phyloP scores from a whole-genome alignment of 1,284 basidiomycete species.

The Ceratobasidium sp. region DNA sequence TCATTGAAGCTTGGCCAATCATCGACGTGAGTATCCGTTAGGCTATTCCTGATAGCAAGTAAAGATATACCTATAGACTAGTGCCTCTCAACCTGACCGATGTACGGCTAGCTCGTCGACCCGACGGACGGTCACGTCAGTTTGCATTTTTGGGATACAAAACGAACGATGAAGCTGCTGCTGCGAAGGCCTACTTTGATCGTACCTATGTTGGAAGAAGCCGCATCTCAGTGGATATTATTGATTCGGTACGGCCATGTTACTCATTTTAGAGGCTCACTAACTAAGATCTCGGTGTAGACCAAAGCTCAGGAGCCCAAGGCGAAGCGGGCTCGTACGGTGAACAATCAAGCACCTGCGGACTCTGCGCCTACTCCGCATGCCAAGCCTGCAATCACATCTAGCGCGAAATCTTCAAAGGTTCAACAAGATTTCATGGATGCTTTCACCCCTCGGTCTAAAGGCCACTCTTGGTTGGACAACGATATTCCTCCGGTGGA shows the following conservation, averaged over 20 bases:
- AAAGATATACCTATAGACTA: constrained; percentile 49
- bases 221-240: constrained; percentile 78
- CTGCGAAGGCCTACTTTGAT: constrained; percentile 87
- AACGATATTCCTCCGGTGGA: constrained; percentile 51
- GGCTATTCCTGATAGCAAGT: background rate
- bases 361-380: constrained; percentile 52
- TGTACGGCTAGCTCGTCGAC: constrained; percentile 81
- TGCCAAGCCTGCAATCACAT: constrained; percentile 2
- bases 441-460: constrained; percentile 70
- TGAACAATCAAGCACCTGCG: background rate
- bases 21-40: constrained; percentile 57
- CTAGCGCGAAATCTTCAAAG: constrained; percentile 49
- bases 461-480: constrained; percentile 76
- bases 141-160: constrained; percentile 96
- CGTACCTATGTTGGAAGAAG: constrained; percentile 81
- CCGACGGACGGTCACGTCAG: constrained; percentile 79
- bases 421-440: constrained; percentile 69
- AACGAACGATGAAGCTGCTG: constrained; percentile 76
- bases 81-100: constrained; percentile 72
- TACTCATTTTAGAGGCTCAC: background rate
- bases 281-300: background rate
- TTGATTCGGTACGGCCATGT: constrained; percentile 70
- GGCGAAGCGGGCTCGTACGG: constrained; percentile 42
- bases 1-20: constrained; percentile 64
- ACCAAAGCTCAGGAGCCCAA: constrained; percentile 39